Base-by-base conservation (phyloP, 2,329 filamentous ascomycete genomes). In the Alternaria sp. region DNA sequence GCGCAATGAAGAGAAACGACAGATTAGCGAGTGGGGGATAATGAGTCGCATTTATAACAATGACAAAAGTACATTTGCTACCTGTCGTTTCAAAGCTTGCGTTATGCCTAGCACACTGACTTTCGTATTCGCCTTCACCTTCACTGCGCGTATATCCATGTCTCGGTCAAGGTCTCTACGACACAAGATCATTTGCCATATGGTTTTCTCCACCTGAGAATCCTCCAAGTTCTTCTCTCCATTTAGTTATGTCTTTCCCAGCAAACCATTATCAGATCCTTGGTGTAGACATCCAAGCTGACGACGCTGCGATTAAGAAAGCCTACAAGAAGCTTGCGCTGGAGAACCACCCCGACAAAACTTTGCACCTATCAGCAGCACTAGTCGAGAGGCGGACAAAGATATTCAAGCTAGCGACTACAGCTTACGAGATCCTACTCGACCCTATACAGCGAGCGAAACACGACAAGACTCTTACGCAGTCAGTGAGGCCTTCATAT, bases 271-370 rank as follows among this genome's bases (percentile, higher is more conserved):
- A 63, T 39, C 4, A 63, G n/a, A 7, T 51, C 3, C 57, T 61
- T 3, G 34, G 38, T 6, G 36, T 57, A n/a, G 28, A 28, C 8
- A 14, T 28, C 18, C 38, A 28, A 8, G 61, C 48, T 16, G 22
- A 54, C 32, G 30, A 48, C 7, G 34, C 53, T n/a, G 41, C 34
- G 0, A 54, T 63, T 32, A 60, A 43, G 20, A 57, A 51, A 38
- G 57, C 57, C n/a, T 61, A 61, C 18, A 49, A 12, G 38, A 38
- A 18, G 4, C 26, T 49, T 6, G 61, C 53, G 11, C 44, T 60
- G 2, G 12, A 16, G 11, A 52, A 61, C 26, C 57, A 63, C 8
- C 61, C 61, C 7, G 57, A 63, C 49, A 63, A 63, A 28, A 61
- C 57, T 2, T 16, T 44, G n/a, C 46, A 57, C 36, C n/a, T 63